phyloP scores from a whole-genome alignment of 495 filamentous ascomycete species.

The Cercophora samala region DNA sequence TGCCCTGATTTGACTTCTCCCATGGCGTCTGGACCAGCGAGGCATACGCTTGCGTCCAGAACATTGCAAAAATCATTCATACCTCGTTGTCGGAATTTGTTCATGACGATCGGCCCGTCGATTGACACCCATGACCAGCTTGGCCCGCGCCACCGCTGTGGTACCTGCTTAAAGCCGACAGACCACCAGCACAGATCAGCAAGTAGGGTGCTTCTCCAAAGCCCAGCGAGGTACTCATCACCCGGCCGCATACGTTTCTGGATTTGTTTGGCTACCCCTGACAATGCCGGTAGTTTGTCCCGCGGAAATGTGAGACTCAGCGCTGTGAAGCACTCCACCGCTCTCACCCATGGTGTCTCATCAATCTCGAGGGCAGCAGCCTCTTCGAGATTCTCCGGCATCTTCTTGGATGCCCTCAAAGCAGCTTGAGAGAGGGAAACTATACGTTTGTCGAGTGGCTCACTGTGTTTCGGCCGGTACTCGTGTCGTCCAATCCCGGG shows the following conservation, averaged over 20 bases:
- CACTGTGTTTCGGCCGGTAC: neutral
- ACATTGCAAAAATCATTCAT: neutral
- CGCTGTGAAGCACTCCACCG: neutral
- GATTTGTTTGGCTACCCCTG: neutral
- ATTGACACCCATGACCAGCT: constrained; percentile 4
- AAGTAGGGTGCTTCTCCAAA: neutral
- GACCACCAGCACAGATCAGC: neutral
- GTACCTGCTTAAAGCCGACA: neutral
- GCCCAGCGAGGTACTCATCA: neutral
- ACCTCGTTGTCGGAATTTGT: neutral
- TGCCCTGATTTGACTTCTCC: neutral
- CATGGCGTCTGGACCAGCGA: neutral
- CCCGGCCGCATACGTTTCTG: neutral
- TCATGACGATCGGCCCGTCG: constrained; percentile 1
- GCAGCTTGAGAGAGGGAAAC: neutral
- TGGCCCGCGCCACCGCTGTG: neutral
- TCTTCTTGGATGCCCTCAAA: neutral
- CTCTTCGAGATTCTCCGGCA: neutral
- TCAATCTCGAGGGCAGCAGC: neutral
- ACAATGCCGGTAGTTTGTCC: neutral
- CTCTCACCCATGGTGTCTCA: neutral
- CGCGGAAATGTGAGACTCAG: neutral
- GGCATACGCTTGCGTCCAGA: neutral
- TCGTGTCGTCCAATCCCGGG: neutral
- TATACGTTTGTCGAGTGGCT: constrained; percentile 1